Evolutionary conservation across 805 yeast species (phyloP), one percentile per base, ranked within the genome.

Genomic region (Cephaloascus fragrans): DNA sequence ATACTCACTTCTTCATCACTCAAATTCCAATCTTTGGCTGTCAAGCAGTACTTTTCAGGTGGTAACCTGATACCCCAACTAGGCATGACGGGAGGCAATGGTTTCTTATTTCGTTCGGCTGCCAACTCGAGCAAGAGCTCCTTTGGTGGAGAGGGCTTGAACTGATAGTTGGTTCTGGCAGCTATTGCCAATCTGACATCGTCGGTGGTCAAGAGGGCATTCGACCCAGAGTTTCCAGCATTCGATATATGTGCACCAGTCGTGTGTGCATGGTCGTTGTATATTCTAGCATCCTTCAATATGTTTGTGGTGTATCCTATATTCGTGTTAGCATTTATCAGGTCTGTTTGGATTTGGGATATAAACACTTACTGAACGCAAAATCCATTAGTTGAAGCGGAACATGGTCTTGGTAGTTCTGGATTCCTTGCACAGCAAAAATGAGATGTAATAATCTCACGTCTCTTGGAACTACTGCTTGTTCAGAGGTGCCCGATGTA

Each of bases 311-410:
- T 87, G 67, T 93, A 93, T 45, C 82, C 69, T 62, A 34, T 10
- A 12, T 23, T 8, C n/a, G 6, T 23, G 28, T 23, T 23, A 23
- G 28, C 28, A 23, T 12, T n/a, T n/a, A n/a, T n/a, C n/a, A n/a
- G n/a, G n/a, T n/a, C n/a, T n/a, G n/a, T n/a, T n/a, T 8, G 10
- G 17, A 35, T 8, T 12, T 6, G 10, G 26, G 5, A 14, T 29
- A 19, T 4, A 32, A 3, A 16, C 34, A 62, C 68, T 46, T 47
- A 62, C 80, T 61, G 60, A 85, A 82, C 12, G 98, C 97, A 65
- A 93, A 93, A 57, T 93, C 98, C 95, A 94, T 87, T 41, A 93
- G 68, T 57, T 93, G 97, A 18, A 94, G 59, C 1, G 97, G 96
- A 3, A 93, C 97, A 41, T 88, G 95, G 53, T 93, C 97, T 56